Evolutionary conservation across 2,329 filamentous ascomycete genomes (phyloP).

Genomic region (Beauveria sp.): DNA sequence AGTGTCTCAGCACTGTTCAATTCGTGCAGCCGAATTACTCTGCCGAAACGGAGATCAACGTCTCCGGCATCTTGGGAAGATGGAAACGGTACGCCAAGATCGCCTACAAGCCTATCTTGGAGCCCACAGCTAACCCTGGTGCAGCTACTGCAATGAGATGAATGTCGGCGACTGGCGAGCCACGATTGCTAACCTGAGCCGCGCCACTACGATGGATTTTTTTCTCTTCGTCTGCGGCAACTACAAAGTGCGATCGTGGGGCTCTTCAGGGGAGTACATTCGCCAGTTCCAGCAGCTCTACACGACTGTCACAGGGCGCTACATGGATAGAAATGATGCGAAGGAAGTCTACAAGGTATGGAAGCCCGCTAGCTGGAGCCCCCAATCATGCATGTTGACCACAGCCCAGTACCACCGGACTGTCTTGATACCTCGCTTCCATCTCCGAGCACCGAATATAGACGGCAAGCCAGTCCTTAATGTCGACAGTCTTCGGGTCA

Average conservation of each 20-base stretch:
- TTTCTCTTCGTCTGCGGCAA: not conserved
- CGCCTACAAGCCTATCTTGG: not conserved
- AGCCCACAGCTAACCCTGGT: conserved; percentile 7
- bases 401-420: conserved; percentile 17
- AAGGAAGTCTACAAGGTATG: conserved; percentile 22
- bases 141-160: conserved; percentile 17
- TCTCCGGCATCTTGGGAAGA: conserved; percentile 17
- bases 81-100: conserved; percentile 16
- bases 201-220: conserved; percentile 8
- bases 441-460: conserved; percentile 17
- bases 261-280: conserved; percentile 15
- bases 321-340: conserved; percentile 19
- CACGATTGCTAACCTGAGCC: conserved; percentile 15
- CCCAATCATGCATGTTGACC: conserved; percentile 10
- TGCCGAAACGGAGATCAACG: conserved; percentile 17
- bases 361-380: not conserved
- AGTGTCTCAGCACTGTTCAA: conserved; percentile 14
- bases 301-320: conserved; percentile 16
- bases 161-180: conserved; percentile 16
- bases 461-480: conserved; percentile 20
- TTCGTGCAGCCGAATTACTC: conserved; percentile 18
- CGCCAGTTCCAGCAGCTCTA: conserved; percentile 22
- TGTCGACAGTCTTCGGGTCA: conserved; percentile 15
- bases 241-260: not conserved
- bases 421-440: conserved; percentile 18